Base-by-base conservation (phyloP, 345 rosid species). In the Boechera divaricarpa region DNA sequence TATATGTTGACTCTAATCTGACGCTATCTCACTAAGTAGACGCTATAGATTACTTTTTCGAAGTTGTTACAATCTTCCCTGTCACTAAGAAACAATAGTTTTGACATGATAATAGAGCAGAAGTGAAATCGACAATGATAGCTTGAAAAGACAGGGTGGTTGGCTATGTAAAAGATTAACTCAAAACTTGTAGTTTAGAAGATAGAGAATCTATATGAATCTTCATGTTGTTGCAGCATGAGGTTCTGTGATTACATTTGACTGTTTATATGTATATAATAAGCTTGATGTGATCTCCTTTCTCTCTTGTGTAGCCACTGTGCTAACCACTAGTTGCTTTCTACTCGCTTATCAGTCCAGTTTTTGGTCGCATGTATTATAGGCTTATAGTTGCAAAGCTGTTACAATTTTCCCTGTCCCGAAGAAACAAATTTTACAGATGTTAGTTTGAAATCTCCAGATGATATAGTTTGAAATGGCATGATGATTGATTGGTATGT, bases 81-180 rank as follows among this genome's bases (percentile, higher is more conserved):
- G 44, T 66, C 6, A 21, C 58, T 4, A 16, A 52, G n/a, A 44
- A 58, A 67, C 16, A 32, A 6, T 18, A 31, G 8, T 32, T 21
- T 44, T n/a, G 42, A 65, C 53, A 44, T 64, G 41, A 48, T 64
- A 15, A 48, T 63, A 29, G 39, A 65, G 56, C 24, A 31, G n/a
- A 49, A 67, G 32, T 49, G 33, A 49, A 54, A 26, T 13, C 6
- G 33, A 2, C 18, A 21, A 24, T 24, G 24, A 49, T 66, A 33
- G 70, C 32, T 66, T 67, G 7, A 31, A 47, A 28, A 12, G 15
- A 16, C 54, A 7, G 6, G 35, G 38, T 47, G 52, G 4, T 8
- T 45, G 28, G 26, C 3, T 64, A 8, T 45, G 69, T 65, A 10
- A 11, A 63, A 11, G 18, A 4, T 58, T 58, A 35, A 8, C 13